Conservation (phyloP, 371 early-diverging fungal genomes). For the Batrachochytrium dendrobatidis region DNA sequence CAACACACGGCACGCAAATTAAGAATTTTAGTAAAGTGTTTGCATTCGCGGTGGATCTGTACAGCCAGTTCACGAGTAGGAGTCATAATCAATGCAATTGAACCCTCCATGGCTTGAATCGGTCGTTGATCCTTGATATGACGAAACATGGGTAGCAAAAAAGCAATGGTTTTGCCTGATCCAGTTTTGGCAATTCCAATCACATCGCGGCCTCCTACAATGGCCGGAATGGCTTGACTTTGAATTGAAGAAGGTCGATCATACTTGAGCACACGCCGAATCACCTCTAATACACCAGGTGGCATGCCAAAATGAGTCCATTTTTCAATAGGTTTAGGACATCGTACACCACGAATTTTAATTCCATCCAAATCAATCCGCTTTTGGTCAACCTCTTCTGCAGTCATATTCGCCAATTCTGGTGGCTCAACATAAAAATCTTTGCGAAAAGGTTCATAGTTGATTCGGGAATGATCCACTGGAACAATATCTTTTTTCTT, state of each 20-base stretch:
- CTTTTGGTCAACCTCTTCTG: constrained; percentile 75
- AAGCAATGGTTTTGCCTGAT: constrained; percentile 95
- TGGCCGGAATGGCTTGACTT: constrained; percentile 95
- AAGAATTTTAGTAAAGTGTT: constrained; percentile 75
- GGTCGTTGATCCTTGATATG: constrained; percentile 94
- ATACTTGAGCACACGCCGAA: constrained; percentile 70
- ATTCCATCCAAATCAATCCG: constrained; percentile 88
- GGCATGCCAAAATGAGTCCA: constrained; percentile 95
- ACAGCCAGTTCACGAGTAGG: constrained; percentile 99
- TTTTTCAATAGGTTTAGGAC: constrained; percentile 88
- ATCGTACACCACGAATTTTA: constrained; percentile 77
- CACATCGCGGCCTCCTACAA: constrained; percentile 94
- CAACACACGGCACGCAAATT: constrained; percentile 83
- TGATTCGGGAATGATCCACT: constrained; percentile 80
- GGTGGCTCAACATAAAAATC: constrained; percentile 95
- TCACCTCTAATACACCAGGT: constrained; percentile 52
- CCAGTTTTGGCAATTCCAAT: constrained; percentile 99
- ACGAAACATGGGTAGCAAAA: constrained; percentile 91
- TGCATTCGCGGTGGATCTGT: constrained; percentile 93
- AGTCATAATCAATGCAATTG: constrained; percentile 94
- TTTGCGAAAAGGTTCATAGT: constrained; percentile 87
- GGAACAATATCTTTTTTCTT: constrained; percentile 89
- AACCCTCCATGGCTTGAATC: constrained; percentile 79
- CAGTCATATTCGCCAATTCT: constrained; percentile 73
- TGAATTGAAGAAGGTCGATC: constrained; percentile 92